phyloP scores from a whole-genome alignment of 192 early-diverging fungal genomes.

The Oehlia diaphana region DNA sequence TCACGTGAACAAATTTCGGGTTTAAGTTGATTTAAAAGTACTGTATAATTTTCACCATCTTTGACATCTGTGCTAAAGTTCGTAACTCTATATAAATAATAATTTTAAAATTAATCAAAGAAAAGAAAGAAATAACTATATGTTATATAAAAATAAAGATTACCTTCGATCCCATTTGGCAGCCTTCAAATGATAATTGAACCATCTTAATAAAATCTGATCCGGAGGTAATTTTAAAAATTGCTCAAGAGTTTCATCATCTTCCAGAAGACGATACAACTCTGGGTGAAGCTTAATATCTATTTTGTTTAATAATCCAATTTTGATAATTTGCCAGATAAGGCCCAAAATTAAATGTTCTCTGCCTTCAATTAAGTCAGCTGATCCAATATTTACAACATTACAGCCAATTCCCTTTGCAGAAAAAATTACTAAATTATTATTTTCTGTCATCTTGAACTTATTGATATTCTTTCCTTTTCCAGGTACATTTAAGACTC shows the following conservation, averaged over 20 bases:
- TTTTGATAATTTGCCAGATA: conserved; percentile 99
- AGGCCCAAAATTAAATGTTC: conserved; percentile 97
- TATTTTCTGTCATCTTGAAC: conserved; percentile 99
- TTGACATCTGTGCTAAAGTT: conserved; percentile 94
- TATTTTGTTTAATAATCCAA: conserved; percentile 93
- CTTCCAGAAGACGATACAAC: conserved; percentile 90
- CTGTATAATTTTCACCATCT: conserved; percentile 95
- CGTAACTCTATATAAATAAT: conserved; percentile 54
- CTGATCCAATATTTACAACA: conserved; percentile 97
- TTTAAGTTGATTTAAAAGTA: conserved; percentile 89
- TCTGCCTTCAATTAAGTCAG: conserved; percentile 94
- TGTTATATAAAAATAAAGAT: conserved; percentile 8
- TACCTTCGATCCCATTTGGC: conserved; percentile 81
- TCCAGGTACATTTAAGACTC: conserved; percentile 78
- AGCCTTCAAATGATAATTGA: conserved; percentile 98
- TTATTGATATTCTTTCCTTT: conserved; percentile 82
- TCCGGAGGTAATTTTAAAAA: conserved; percentile 94
- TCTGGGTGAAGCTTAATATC: conserved; percentile 98
- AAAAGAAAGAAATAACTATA: background rate
- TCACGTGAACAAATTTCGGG: conserved; percentile 78
- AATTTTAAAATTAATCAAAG: conserved; percentile 2
- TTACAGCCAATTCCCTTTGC: conserved; percentile 99
- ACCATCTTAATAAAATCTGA: conserved; percentile 97
- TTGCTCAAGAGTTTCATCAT: conserved; percentile 91
- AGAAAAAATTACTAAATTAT: conserved; percentile 98